These are phyloP conservation scores for Leucosporidium yakuticum DNA, from an alignment of 768 basidiomycete species.

Conservation along the genomic window DNA sequence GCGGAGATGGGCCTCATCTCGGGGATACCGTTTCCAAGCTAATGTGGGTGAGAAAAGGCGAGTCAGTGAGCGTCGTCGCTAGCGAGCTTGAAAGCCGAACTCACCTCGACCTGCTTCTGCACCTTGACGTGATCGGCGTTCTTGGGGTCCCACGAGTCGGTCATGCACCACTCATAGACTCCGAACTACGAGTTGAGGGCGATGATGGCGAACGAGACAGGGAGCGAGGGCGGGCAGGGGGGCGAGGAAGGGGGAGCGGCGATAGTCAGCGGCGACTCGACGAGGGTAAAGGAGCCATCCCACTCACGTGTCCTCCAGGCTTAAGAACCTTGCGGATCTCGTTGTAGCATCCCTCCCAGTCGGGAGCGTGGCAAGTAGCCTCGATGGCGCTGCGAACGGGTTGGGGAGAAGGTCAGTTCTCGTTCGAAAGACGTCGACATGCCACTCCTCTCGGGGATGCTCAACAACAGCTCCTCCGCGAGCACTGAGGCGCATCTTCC, in stretches of 20 bases:
- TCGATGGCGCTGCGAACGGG: constrained; percentile 94
- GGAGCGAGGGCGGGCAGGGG: background rate
- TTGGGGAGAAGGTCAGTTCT: too few species aligned
- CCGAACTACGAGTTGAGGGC: constrained; percentile 60
- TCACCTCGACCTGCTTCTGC: constrained; percentile 72
- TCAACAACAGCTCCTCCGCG: too few species aligned
- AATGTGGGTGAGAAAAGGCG: constrained; percentile 29
- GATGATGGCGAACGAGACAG: background rate
- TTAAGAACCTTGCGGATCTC: constrained; percentile 90
- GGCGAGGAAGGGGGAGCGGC: background rate
- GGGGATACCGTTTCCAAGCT: constrained; percentile 86
- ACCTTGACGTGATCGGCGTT: constrained; percentile 77
- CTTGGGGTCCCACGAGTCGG: constrained; percentile 81
- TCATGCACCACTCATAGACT: constrained; percentile 99
- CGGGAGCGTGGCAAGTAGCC: constrained; percentile 92
- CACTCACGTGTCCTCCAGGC: constrained; percentile 84
- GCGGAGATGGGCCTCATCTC: constrained; percentile 78
- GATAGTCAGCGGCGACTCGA: background rate
- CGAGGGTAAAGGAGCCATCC: too few species aligned
- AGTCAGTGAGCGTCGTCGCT: constrained; percentile 18
- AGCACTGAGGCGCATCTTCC: too few species aligned
- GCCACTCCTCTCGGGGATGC: too few species aligned
- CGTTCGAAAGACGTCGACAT: too few species aligned
- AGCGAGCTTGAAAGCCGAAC: too few species aligned
- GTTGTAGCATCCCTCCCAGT: constrained; percentile 90